Base-by-base conservation (phyloP, 768 basidiomycete species). In the Filobasidium wieringae region DNA sequence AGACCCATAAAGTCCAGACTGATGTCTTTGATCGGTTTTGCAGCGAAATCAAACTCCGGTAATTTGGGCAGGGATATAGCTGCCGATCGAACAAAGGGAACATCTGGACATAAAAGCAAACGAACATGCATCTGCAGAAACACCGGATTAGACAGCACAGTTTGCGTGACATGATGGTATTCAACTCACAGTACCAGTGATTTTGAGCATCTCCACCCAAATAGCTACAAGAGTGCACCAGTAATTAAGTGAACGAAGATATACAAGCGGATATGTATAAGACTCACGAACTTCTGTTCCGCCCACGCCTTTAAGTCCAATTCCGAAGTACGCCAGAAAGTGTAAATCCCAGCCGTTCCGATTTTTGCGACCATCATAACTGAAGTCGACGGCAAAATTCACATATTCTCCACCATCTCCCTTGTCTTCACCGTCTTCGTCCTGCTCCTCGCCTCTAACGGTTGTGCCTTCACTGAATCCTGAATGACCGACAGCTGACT, bases 11-110 rank as follows among this genome's bases (percentile, higher is more conserved):
- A 72, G 52, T 75, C 71, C 53, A 72, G 69, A 14, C 58, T 53
- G 30, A 59, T 47, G 22, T 65, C 61, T 30, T 64, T 68, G 15
- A 75, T 64, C 1, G 74, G 74, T 47, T 67, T 67, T 17, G 72
- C 72, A 0, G 74, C 67, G 40, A 75, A 68, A 37, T 75, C 70
- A 37, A 74, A 70, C 26, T 68, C 65, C 0, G 74, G 74, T 6
- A 74, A 43, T 6, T 54, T 51, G n/a, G 72, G 68, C 26, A 75
- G 63, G 0, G 68, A 70, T 47, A 75, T 60, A 4, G 68, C 71
- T 1, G 63, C 72, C 1, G 68, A 69, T 7, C 72, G 63, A 9
- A 67, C 66, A 37, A 75, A 75, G 2, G 74, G 74, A 0, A 71
- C 72, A 3, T 69, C 68, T 4, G 74, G 70, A 14, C 71, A 71